phyloP scores from a whole-genome alignment of 352 stramenopile species.

The Globisporangium irregulare region DNA sequence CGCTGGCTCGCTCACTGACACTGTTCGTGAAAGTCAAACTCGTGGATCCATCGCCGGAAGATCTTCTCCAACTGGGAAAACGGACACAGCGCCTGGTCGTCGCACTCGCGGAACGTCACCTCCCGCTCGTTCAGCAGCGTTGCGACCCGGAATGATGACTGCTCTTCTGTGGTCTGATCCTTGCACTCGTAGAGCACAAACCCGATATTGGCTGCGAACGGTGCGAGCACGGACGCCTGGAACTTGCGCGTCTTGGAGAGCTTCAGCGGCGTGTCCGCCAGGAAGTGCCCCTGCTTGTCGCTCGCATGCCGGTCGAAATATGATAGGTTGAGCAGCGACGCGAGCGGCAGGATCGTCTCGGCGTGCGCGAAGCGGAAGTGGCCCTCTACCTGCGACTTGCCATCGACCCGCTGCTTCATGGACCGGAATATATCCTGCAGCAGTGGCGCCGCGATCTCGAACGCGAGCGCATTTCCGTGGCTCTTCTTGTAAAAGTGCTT shows the following conservation, averaged over 20 bases:
- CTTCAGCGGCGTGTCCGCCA: conserved; percentile 49
- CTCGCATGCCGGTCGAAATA: conserved; percentile 62
- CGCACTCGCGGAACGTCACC: conserved; percentile 55
- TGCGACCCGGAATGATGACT: conserved; percentile 38
- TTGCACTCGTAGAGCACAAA: conserved; percentile 80
- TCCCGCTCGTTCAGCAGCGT: conserved; percentile 67
- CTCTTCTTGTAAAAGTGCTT: conserved; percentile 88
- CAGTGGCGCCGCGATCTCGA: conserved; percentile 70
- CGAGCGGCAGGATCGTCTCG: conserved; percentile 77
- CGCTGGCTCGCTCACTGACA: conserved; percentile 21
- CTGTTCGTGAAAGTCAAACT: conserved; percentile 61
- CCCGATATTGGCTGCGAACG: conserved; percentile 79
- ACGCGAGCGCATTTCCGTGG: conserved; percentile 64
- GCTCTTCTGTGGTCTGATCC: conserved; percentile 3
- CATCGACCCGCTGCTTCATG: conserved; percentile 43
- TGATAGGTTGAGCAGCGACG: conserved; percentile 69
- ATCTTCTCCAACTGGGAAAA: conserved; percentile 53
- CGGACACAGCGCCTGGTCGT: conserved; percentile 37
- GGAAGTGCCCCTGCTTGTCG: conserved; percentile 57
- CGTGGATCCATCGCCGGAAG: conserved; percentile 63
- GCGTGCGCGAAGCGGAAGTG: conserved; percentile 85
- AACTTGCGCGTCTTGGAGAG: conserved; percentile 52
- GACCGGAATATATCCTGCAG: conserved; percentile 59
- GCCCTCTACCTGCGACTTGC: conserved; percentile 38
- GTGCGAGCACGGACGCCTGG: conserved; percentile 49